phyloP scores from a whole-genome alignment of 441 rosid genomes.

The Populus trichocarpa region DNA sequence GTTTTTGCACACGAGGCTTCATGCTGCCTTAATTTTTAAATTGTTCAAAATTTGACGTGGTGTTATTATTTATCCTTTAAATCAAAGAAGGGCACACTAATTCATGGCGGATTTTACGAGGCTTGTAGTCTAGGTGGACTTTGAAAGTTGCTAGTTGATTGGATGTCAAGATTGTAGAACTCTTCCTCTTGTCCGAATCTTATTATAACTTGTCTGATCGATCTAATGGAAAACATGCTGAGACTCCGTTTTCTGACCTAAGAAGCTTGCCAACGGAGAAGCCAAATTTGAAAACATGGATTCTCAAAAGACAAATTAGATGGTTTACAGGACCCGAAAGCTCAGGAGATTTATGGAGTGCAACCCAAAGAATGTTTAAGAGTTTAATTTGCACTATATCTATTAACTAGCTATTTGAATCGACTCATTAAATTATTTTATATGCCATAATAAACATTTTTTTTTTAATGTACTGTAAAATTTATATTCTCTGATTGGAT shows the following conservation, averaged over 20 bases:
- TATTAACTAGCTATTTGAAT: neutral
- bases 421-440: too few relatives aligned
- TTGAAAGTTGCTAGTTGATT: neutral
- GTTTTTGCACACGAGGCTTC: conserved; percentile 14
- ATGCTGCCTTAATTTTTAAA: conserved; percentile 8
- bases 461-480: too few relatives aligned
- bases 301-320: too few relatives aligned
- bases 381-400: too few relatives aligned
- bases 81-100: conserved; percentile 26
- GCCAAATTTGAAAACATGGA: too few relatives aligned
- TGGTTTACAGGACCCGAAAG: too few relatives aligned
- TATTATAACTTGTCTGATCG: neutral
- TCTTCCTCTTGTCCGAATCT: neutral
- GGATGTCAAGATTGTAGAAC: neutral
- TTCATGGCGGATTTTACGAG: conserved; percentile 13
- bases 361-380: too few relatives aligned
- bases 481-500: too few relatives aligned
- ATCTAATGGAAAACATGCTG: neutral
- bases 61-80: neutral
- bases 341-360: too few relatives aligned
- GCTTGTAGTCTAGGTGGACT: neutral
- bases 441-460: too few relatives aligned
- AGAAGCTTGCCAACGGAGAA: too few relatives aligned
- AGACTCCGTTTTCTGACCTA: too few relatives aligned
- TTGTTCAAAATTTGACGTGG: conserved; percentile 14